Conservation (phyloP, 2,329 filamentous ascomycete genomes). For the Alternaria angustiovoidea region DNA sequence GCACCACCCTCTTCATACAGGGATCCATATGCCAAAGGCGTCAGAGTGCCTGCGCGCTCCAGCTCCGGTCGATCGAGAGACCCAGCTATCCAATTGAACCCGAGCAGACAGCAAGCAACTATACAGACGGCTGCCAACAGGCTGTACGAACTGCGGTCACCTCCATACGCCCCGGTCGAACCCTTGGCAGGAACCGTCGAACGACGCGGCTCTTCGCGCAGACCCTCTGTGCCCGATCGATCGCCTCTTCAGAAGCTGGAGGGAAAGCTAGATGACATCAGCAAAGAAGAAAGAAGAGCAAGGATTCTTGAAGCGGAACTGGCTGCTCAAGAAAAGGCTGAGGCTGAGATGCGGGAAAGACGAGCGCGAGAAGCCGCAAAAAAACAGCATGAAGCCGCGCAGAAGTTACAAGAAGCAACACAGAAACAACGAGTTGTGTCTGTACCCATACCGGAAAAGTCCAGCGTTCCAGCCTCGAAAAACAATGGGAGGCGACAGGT, state of each 20-base stretch:
- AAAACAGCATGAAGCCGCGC: constrained; percentile 42
- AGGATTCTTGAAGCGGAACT: constrained; percentile 83
- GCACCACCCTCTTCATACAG: constrained; percentile 56
- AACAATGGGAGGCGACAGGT: constrained; percentile 41
- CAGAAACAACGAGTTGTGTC: constrained; percentile 42
- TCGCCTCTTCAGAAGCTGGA: constrained; percentile 95
- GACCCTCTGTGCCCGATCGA: constrained; percentile 75
- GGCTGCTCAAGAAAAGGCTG: constrained; percentile 69
- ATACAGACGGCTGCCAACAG: constrained; percentile 44
- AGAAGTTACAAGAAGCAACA: constrained; percentile 35
- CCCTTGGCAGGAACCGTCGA: constrained; percentile 40
- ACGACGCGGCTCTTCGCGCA: constrained; percentile 34
- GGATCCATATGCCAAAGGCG: constrained; percentile 46
- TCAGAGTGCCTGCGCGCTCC: constrained; percentile 36
- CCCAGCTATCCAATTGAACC: constrained; percentile 43
- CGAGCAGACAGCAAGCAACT: constrained; percentile 46
- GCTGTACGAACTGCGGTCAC: constrained; percentile 42
- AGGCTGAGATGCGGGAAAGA: constrained; percentile 49
- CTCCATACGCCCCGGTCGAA: constrained; percentile 42
- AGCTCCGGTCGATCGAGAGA: constrained; percentile 42
- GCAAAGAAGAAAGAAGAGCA: constrained; percentile 93
- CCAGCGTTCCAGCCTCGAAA: constrained; percentile 23
- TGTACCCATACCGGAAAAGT: constrained; percentile 19
- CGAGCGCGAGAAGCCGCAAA: constrained; percentile 42
- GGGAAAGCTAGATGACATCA: constrained; percentile 87